Conservation (phyloP, 1,284 basidiomycete species). For the Hypsizygus ulmarius region DNA sequence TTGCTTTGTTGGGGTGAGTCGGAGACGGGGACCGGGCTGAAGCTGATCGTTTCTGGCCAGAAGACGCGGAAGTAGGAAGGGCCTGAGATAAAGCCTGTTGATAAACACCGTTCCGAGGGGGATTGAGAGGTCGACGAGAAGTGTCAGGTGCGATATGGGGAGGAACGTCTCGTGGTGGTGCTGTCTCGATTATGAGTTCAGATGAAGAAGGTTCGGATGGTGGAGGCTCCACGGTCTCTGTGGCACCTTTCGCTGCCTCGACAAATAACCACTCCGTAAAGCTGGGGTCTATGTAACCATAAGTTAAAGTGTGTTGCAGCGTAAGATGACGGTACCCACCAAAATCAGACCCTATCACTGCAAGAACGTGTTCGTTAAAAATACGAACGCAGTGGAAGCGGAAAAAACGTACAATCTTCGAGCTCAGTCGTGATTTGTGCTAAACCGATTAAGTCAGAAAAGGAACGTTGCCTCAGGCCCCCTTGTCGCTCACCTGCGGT, state of each 20-base stretch:
- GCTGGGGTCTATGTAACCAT: slow-evolving; percentile 50
- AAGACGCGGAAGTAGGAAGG: slow-evolving; percentile 47
- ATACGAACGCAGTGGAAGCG: slow-evolving; percentile 10
- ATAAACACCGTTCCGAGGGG: slow-evolving; percentile 53
- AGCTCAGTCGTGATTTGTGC: slow-evolving; percentile 81
- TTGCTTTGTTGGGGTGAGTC: slow-evolving; percentile 59
- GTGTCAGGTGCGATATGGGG: slow-evolving; percentile 36
- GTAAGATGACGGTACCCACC: slow-evolving; percentile 40
- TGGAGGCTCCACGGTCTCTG: slow-evolving; percentile 43
- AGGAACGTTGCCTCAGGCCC: slow-evolving; percentile 19
- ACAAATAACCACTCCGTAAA: slow-evolving; percentile 85
- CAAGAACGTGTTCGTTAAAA: slow-evolving; percentile 19
- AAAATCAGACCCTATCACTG: slow-evolving; percentile 79
- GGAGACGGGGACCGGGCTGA: slow-evolving; percentile 77
- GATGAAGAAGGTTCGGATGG: slow-evolving; percentile 36
- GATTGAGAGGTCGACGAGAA: slow-evolving; percentile 41
- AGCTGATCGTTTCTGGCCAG: slow-evolving; percentile 64
- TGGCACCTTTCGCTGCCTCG: slow-evolving; percentile 68
- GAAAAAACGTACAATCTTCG: slow-evolving; percentile 64
- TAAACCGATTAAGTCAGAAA: slow-evolving; percentile 28
- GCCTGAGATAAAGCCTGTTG: slow-evolving; percentile 70
- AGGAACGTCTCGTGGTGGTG: slow-evolving; percentile 29
- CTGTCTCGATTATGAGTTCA: slow-evolving; percentile 30
- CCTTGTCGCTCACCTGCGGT: slow-evolving; percentile 55
- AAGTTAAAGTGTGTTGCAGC: slow-evolving; percentile 14